Evolutionary conservation across 345 rosid species (phyloP), one percentile per base, ranked within the genome.

Genomic region (Physaria fendleri): DNA sequence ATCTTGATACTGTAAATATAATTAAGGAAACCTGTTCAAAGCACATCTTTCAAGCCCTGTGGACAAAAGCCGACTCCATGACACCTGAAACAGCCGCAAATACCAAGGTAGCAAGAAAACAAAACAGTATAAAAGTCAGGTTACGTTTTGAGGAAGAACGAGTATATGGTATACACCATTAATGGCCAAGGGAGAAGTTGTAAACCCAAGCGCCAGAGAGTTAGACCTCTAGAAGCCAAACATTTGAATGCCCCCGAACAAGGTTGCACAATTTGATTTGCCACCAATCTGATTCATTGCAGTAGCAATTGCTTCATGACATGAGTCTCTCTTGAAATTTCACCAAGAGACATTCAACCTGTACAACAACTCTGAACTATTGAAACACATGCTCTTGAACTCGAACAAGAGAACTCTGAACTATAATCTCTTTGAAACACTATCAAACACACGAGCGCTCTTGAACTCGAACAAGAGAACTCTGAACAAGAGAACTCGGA

Each of bases 201-300:
- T 63, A 59, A 74, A 74, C 65, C 73, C 69, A 78, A 69, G 62
- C 70, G 70, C 72, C n/a, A n/a, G 65, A n/a, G n/a, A 68, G 73
- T 70, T 66, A 39, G 66, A 80, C 65, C 77, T 55, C 72, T 75
- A 65, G 64, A 77, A 73, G 77, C 71, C 56, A 40, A 76, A 78
- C 62, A 59, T 52, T 53, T 68, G 50, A 49, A 64, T 62, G 63
- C 71, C 78, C n/a, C 79, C 62, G 66, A 20, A 68, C 62, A 52
- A 59, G 62, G 66, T n/a, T n/a, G n/a, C n/a, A n/a, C n/a, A n/a
- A n/a, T n/a, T n/a, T n/a, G n/a, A n/a, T n/a, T n/a, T n/a, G n/a
- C n/a, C n/a, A n/a, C n/a, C n/a, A n/a, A n/a, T n/a, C n/a, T n/a
- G n/a, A n/a, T n/a, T n/a, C n/a, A n/a, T n/a, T n/a, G n/a, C n/a